Percentiles rank a stretch among this genome's conserved stretches.
Conservation (phyloP, 306 rosid species). For the Hippophae gyantsensis region DNA sequence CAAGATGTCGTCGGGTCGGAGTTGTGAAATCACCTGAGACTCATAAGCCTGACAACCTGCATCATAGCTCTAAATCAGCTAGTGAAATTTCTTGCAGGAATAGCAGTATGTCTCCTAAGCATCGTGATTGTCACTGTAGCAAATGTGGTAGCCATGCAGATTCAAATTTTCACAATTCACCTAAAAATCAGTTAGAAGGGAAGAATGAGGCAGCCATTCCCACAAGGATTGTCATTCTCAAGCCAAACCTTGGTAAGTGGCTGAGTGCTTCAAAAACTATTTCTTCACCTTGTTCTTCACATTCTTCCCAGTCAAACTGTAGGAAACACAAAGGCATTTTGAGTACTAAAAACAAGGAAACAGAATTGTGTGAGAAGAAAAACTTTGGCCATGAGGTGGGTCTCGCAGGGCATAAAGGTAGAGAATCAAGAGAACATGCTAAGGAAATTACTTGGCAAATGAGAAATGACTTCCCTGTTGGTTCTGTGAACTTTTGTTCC, state of each 20-base stretch:
- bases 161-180: slow-evolving; percentile 31
- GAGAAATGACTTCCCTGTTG: slow-evolving; percentile 38
- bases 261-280: slow-evolving; percentile 31
- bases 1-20: slow-evolving; percentile 35
- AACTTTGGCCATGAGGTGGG: slow-evolving; percentile 28
- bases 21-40: slow-evolving; percentile 32
- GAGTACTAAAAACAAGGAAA: slow-evolving; percentile 31
- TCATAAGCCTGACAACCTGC: slow-evolving; percentile 30
- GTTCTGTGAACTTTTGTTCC: slow-evolving; percentile 32
- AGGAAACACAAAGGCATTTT: slow-evolving; percentile 37
- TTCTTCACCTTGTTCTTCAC: slow-evolving; percentile 55
- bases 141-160: slow-evolving; percentile 37
- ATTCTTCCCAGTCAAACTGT: slow-evolving; percentile 34
- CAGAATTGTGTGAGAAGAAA: slow-evolving; percentile 30
- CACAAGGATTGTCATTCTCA: slow-evolving; percentile 79
- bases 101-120: slow-evolving; percentile 36
- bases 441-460: slow-evolving; percentile 71
- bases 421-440: slow-evolving; percentile 71
- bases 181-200: slow-evolving; percentile 34
- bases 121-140: slow-evolving; percentile 26
- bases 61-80: slow-evolving; percentile 32
- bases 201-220: slow-evolving; percentile 40
- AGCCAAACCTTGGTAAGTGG: slow-evolving; percentile 73
- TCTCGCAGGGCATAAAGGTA: slow-evolving; percentile 42
- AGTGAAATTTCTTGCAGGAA: slow-evolving; percentile 32